Conservation (phyloP, 495 filamentous ascomycete species). For the Penicillium mononematosum region DNA sequence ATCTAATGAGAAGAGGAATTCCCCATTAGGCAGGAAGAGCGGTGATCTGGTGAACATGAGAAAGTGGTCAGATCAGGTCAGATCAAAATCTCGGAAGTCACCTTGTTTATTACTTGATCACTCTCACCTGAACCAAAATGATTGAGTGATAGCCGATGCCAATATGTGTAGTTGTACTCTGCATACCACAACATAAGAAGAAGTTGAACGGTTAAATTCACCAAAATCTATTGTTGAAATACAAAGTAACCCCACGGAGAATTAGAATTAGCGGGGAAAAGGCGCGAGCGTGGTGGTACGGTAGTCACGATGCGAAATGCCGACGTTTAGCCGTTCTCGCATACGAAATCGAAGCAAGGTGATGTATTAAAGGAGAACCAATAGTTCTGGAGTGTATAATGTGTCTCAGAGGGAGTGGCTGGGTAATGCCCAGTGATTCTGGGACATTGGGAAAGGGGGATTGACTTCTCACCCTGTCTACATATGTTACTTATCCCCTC, state of each 20-base stretch:
- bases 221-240: neutral
- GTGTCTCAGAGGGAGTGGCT: neutral
- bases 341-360: conserved; percentile 2
- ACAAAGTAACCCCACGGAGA: neutral
- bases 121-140: no score
- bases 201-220: neutral
- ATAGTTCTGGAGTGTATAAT: neutral
- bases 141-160: no score
- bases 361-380: neutral
- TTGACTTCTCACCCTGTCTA: conserved; percentile 3
- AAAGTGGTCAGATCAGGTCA: neutral
- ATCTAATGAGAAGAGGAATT: conserved; percentile 7
- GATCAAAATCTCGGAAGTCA: neutral
- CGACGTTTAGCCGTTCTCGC: conserved; percentile 18
- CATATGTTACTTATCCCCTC: neutral
- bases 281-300: conserved; percentile 10
- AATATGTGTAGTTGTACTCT: no score
- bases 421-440: neutral
- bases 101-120: neutral
- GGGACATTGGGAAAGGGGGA: neutral
- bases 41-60: conserved; percentile 9
- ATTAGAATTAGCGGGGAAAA: conserved; percentile 20
- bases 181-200: neutral
- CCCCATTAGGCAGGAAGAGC: conserved; percentile 12
- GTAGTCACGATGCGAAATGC: conserved; percentile 6